Evolutionary conservation across 768 basidiomycete genomes (phyloP).

Genomic region (Russula sp.): DNA sequence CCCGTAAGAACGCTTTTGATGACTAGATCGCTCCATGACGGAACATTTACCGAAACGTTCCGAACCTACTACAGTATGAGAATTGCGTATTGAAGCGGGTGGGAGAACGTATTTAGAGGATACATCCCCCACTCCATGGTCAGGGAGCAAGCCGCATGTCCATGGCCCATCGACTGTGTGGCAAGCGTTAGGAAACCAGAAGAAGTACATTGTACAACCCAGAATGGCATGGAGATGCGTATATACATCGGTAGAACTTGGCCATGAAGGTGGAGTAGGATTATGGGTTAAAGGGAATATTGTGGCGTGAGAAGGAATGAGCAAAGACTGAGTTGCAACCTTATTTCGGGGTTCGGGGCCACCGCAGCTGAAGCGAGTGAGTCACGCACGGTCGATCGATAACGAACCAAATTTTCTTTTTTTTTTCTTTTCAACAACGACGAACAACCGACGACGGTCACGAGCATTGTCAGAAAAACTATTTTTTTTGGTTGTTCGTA

Average conservation of each 20-base stretch:
- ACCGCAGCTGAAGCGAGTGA: not conserved
- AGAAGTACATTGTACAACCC: not conserved
- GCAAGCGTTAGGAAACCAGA: not conserved
- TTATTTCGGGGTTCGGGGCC: constrained; percentile 1
- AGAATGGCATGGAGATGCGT: not conserved
- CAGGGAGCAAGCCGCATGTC: not conserved
- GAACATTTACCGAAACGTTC: not conserved
- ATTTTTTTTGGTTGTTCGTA: not conserved
- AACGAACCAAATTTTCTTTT: constrained; percentile 2
- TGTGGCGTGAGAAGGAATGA: constrained; percentile 15
- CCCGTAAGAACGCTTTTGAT: not conserved
- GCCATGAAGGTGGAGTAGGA: not conserved
- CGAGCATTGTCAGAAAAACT: not conserved
- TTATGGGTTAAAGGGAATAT: not conserved
- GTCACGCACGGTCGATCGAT: constrained; percentile 12
- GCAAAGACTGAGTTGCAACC: constrained; percentile 8
- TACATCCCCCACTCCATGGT: not conserved
- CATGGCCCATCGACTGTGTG: not conserved
- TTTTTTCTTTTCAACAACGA: not conserved
- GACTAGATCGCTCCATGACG: not conserved
- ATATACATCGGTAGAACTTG: too few relatives aligned
- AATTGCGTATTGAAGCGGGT: not conserved
- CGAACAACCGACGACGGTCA: not conserved
- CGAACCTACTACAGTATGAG: not conserved
- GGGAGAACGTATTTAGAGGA: not conserved